Evolutionary conservation across 306 rosid species (phyloP).

Genomic region (Lotus japonicus): DNA sequence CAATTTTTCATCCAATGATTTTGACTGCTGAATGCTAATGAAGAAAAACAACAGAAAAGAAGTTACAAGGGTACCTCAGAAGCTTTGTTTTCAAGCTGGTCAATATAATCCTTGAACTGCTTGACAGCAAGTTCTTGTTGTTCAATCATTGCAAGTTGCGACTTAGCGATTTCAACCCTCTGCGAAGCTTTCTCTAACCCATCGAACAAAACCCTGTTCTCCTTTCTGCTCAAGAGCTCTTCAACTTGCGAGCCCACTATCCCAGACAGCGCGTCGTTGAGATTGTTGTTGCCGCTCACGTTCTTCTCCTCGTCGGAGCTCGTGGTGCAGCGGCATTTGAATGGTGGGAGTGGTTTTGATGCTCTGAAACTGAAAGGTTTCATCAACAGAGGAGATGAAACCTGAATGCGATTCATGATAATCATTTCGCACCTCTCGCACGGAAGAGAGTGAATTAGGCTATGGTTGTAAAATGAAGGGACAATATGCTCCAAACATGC

Average conservation of each 20-base stretch:
- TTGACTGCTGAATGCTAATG: background rate
- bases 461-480: too few relatives aligned
- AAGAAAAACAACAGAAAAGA: background rate
- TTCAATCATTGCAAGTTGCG: conserved; percentile 54
- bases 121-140: conserved; percentile 52
- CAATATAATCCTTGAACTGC: conserved; percentile 43
- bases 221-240: conserved; percentile 54
- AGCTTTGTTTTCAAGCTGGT: conserved; percentile 52
- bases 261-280: conserved; percentile 44
- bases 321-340: conserved; percentile 27
- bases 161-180: conserved; percentile 62
- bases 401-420: conserved; percentile 6
- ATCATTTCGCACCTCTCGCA: too few relatives aligned
- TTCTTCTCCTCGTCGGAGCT: conserved; percentile 6
- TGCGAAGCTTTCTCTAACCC: conserved; percentile 69
- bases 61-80: conserved; percentile 38
- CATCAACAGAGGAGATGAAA: conserved; percentile 25
- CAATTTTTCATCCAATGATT: background rate
- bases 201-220: conserved; percentile 60
- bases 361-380: conserved; percentile 5
- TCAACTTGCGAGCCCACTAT: conserved; percentile 47
- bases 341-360: conserved; percentile 3
- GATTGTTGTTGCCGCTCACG: conserved; percentile 15
- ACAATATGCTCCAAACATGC: too few relatives aligned
- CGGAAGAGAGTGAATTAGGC: too few relatives aligned